phyloP scores from a whole-genome alignment of 1,284 basidiomycete species.

The Athelia psychrophila region DNA sequence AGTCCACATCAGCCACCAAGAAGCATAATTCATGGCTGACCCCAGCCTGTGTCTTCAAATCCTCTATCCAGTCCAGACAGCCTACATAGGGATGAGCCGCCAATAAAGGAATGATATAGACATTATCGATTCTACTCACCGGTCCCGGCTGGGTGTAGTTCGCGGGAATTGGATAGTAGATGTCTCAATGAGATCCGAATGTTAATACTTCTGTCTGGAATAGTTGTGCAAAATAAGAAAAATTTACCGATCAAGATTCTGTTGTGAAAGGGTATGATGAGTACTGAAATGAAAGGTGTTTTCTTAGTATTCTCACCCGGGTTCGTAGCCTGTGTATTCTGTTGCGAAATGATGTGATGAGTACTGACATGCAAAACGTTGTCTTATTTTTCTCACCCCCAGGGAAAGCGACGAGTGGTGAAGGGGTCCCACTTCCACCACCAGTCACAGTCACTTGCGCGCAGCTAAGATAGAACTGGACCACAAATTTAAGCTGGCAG shows the following conservation, averaged over 20 bases:
- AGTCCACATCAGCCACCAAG: too few species aligned
- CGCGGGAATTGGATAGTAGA: slow-evolving; percentile 27
- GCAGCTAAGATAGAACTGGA: slow-evolving; percentile 29
- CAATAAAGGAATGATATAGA: background rate
- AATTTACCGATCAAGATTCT: slow-evolving; percentile 23
- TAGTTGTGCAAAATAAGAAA: background rate
- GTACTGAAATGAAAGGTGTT: background rate
- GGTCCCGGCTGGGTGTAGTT: slow-evolving; percentile 30
- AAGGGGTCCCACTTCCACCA: slow-evolving; percentile 37
- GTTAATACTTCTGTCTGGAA: background rate
- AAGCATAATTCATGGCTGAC: too few species aligned
- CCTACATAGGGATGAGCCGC: background rate
- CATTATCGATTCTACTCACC: slow-evolving; percentile 4
- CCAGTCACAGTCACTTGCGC: slow-evolving; percentile 31
- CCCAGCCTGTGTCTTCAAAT: too few species aligned
- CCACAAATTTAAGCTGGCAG: too few species aligned
- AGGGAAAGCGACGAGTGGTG: slow-evolving; percentile 38
- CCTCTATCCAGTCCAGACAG: background rate
- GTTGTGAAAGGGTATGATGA: slow-evolving; percentile 18
- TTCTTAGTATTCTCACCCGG: background rate
- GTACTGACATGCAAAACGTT: background rate
- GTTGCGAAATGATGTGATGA: slow-evolving; percentile 18
- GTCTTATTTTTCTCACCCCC: slow-evolving; percentile 14
- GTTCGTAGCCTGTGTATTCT: slow-evolving; percentile 30
- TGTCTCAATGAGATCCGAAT: slow-evolving; percentile 12